Evolutionary conservation across 345 rosid genomes (phyloP).

Genomic region (Brassica rapa): DNA sequence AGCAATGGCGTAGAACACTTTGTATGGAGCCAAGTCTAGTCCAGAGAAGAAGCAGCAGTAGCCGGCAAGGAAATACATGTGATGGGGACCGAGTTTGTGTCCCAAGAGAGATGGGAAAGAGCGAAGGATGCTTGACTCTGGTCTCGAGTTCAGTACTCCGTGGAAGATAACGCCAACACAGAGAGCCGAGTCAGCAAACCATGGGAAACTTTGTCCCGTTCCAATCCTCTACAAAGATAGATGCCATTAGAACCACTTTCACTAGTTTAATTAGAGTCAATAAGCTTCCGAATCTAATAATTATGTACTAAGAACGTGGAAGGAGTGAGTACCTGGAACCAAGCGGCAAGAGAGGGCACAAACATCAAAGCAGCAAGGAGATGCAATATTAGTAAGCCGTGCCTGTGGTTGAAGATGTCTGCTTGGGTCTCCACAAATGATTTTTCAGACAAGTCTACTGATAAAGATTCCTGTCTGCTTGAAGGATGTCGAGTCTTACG

Average conservation of each 20-base stretch:
- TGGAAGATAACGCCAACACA: constrained; percentile 72
- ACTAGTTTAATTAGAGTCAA: background rate
- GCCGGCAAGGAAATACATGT: constrained; percentile 65
- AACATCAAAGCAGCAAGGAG: constrained; percentile 81
- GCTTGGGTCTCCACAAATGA: constrained; percentile 75
- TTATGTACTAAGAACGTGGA: background rate
- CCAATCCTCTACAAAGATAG: constrained; percentile 71
- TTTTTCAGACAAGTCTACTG: constrained; percentile 47
- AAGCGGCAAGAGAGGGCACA: constrained; percentile 83
- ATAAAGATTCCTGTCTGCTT: constrained; percentile 41
- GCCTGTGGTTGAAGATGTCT: constrained; percentile 79
- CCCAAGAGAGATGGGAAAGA: constrained; percentile 51
- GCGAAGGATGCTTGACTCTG: constrained; percentile 56
- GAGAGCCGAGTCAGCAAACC: constrained; percentile 77
- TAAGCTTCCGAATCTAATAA: background rate
- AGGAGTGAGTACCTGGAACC: constrained; percentile 73
- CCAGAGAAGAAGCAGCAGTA: constrained; percentile 70
- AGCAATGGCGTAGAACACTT: constrained; percentile 77
- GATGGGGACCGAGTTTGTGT: constrained; percentile 52
- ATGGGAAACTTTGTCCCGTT: constrained; percentile 71
- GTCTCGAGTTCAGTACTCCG: constrained; percentile 59
- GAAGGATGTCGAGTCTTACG: constrained; percentile 44
- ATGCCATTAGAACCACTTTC: constrained; percentile 2
- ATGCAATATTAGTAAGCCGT: constrained; percentile 80
- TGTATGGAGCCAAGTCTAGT: constrained; percentile 74